Evolutionary conservation across 495 filamentous ascomycete genomes (phyloP).

Genomic region (Chaetomium fimeti): DNA sequence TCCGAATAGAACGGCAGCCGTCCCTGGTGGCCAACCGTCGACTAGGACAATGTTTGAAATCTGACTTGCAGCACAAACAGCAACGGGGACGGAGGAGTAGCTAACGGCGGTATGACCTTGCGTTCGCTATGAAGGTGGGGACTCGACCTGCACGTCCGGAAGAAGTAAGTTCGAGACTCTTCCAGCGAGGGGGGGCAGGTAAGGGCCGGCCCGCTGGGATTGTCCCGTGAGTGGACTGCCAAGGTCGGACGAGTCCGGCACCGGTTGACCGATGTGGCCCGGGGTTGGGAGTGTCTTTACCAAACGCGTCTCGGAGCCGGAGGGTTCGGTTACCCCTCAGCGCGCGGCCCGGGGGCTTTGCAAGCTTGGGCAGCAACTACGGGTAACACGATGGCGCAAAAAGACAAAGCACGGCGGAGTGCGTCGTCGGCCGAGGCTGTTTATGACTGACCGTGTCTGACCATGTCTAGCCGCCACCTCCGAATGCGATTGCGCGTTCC

Average conservation of each 20-base stretch:
- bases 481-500: not conserved
- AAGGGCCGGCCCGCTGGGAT: slow-evolving; percentile 7
- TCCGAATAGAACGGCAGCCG: not conserved
- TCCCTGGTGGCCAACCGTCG: not conserved
- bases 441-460: not conserved
- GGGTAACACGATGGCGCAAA: slow-evolving; percentile 11
- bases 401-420: not conserved
- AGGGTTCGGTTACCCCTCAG: not conserved
- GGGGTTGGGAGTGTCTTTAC: not conserved
- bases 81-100: not conserved
- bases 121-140: not conserved
- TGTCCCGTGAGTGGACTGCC: not conserved
- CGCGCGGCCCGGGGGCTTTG: not conserved
- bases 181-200: not conserved
- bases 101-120: not conserved
- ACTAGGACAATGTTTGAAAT: not conserved
- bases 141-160: not conserved
- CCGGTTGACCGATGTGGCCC: not conserved
- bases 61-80: slow-evolving; percentile 1
- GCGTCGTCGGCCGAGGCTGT: not conserved
- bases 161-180: not conserved
- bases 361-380: slow-evolving; percentile 13
- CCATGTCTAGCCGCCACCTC: slow-evolving; percentile 1
- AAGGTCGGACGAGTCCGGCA: not conserved
- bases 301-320: not conserved